Evolutionary conservation across 495 filamentous ascomycete genomes (phyloP).

Genomic region (Umbilicaria muhlenbergii): DNA sequence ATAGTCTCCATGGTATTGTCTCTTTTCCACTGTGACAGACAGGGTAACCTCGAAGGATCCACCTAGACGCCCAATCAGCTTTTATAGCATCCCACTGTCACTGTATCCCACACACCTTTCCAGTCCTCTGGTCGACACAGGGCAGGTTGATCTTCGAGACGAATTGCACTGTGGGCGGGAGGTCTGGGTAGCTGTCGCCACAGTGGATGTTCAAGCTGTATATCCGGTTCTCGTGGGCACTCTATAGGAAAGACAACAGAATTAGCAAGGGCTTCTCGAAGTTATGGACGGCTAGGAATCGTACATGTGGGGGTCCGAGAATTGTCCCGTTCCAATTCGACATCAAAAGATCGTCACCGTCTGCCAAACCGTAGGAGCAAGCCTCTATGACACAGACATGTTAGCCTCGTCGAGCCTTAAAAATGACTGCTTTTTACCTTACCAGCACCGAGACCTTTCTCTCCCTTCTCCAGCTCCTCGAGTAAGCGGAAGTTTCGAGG

Average conservation of each 20-base stretch:
- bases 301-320: conserved; percentile 86
- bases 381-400: conserved; percentile 45
- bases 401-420: conserved; percentile 2
- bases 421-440: conserved; percentile 4
- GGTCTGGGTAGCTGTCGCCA: conserved; percentile 74
- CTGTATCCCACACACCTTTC: conserved; percentile 36
- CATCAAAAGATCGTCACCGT: conserved; percentile 93
- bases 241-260: conserved; percentile 32
- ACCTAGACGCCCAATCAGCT: conserved; percentile 36
- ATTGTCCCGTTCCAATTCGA: conserved; percentile 98
- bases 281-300: conserved; percentile 14
- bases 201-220: conserved; percentile 97
- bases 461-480: conserved; percentile 96
- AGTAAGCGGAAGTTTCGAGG: conserved; percentile 91
- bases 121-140: conserved; percentile 65
- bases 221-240: conserved; percentile 93
- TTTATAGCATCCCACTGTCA: neutral
- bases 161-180: conserved; percentile 78
- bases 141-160: conserved; percentile 89
- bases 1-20: conserved; percentile 90
- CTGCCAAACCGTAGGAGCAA: conserved; percentile 89
- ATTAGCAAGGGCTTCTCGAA: neutral
- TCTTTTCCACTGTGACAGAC: conserved; percentile 75
- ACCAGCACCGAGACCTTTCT: conserved; percentile 95
- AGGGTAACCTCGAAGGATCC: conserved; percentile 65